Percentiles rank a stretch among this genome's conserved stretches.
Evolutionary conservation across 164 flowering plant species (phyloP).

Genomic region (Liriodendron chinense): DNA sequence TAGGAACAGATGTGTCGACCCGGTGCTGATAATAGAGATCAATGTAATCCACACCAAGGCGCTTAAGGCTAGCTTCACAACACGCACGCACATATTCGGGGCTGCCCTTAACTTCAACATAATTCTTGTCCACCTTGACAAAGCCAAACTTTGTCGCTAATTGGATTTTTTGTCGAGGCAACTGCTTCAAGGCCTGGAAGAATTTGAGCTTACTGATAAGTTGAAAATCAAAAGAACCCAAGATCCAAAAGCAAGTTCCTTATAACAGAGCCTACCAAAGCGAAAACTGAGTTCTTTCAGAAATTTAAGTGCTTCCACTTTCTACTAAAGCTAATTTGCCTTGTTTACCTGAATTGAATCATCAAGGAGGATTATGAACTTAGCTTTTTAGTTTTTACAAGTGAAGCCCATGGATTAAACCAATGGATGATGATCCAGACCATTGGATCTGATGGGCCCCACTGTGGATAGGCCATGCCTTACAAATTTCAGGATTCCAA

Average conservation of each 20-base stretch:
- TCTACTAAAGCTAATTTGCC: no score
- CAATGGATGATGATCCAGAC: no score
- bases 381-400: no score
- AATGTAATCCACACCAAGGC: conserved; percentile 20
- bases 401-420: no score
- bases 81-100: conserved; percentile 19
- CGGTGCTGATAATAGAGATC: conserved; percentile 26
- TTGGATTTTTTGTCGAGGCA: conserved; percentile 15
- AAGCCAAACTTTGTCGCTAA: conserved; percentile 20
- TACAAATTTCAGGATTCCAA: no score
- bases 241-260: not conserved
- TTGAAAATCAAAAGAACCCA: not conserved
- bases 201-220: not conserved
- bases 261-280: not conserved
- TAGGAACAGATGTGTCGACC: conserved; percentile 19
- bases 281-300: not conserved
- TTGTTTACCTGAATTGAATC: not conserved
- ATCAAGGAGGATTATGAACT: not conserved
- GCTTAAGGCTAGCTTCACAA: conserved; percentile 25
- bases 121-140: not conserved
- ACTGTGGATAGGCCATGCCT: no score
- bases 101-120: conserved; percentile 2
- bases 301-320: no score
- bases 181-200: conserved; percentile 21
- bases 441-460: no score